A percentile compares a stretch with the other conserved stretches of the same genome.
phyloP scores from a whole-genome alignment of 2,329 filamentous ascomycete genomes.

The Penicillium sp. region DNA sequence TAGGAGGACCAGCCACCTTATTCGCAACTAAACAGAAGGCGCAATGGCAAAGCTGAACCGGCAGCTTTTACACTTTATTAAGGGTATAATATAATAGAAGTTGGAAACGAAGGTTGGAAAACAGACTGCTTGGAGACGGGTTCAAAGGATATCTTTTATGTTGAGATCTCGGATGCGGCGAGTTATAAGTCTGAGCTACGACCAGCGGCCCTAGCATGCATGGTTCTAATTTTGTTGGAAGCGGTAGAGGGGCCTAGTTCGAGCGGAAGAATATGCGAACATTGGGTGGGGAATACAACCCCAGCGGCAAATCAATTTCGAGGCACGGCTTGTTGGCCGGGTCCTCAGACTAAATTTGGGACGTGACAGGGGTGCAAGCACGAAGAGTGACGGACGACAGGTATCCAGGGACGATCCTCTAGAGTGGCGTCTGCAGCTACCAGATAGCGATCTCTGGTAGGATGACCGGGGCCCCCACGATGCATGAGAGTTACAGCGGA shows the following conservation, averaged over 20 bases:
- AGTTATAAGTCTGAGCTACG: constrained; percentile 12
- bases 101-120: constrained; percentile 24
- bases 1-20: constrained; percentile 12
- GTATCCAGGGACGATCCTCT: neutral
- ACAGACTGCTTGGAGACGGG: constrained; percentile 4
- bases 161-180: constrained; percentile 13
- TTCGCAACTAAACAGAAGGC: constrained; percentile 10
- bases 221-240: constrained; percentile 23
- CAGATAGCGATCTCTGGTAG: constrained; percentile 8
- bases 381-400: constrained; percentile 7
- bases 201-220: constrained; percentile 9
- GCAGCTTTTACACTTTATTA: constrained; percentile 39
- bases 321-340: constrained; percentile 1
- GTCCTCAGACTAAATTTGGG: constrained; percentile 12
- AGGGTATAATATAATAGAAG: constrained; percentile 17
- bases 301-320: constrained; percentile 11
- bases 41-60: constrained; percentile 41
- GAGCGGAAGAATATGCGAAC: constrained; percentile 11
- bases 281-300: constrained; percentile 2
- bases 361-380: constrained; percentile 4
- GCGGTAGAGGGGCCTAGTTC: constrained; percentile 6
- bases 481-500: constrained; percentile 11
- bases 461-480: neutral
- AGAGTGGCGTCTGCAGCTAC: constrained; percentile 3
- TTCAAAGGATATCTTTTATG: constrained; percentile 9